phyloP scores from a whole-genome alignment of 805 yeast genomes.

The Nakazawaea holstii region DNA sequence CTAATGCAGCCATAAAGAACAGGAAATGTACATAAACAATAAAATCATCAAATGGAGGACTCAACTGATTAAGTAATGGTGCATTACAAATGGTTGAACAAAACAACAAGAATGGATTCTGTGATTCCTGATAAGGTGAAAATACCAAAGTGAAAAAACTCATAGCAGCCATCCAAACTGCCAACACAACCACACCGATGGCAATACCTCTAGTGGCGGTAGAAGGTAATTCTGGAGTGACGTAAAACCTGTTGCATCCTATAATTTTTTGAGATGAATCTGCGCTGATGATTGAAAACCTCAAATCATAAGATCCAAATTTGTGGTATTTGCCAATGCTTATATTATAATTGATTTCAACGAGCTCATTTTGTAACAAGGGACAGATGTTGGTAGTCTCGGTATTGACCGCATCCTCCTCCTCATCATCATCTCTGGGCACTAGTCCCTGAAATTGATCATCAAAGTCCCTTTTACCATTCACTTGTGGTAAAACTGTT shows the following conservation, averaged over 20 bases:
- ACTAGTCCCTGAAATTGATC: neutral
- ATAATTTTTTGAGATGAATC: constrained; percentile 29
- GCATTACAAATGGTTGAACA: constrained; percentile 59
- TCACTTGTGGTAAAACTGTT: neutral
- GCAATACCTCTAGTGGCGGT: constrained; percentile 34
- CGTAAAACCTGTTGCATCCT: constrained; percentile 42
- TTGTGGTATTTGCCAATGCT: constrained; percentile 20
- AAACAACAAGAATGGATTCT: constrained; percentile 42
- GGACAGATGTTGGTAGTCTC: constrained; percentile 21
- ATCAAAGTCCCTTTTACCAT: neutral
- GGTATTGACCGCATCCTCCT: neutral
- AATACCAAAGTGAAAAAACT: constrained; percentile 31
- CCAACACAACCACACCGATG: constrained; percentile 33
- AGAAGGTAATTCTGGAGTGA: constrained; percentile 41
- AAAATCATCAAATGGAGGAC: constrained; percentile 46
- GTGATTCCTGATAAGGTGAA: constrained; percentile 57
- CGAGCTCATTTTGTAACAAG: constrained; percentile 18
- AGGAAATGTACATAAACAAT: constrained; percentile 54
- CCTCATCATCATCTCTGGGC: neutral
- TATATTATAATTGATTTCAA: constrained; percentile 20
- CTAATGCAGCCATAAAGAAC: constrained; percentile 49
- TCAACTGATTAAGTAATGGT: constrained; percentile 47
- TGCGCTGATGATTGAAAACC: constrained; percentile 36
- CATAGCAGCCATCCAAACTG: constrained; percentile 29
- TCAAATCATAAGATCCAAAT: constrained; percentile 40